Conservation (phyloP, 1,139 yeast genomes). For the Kodamaea plutei region DNA sequence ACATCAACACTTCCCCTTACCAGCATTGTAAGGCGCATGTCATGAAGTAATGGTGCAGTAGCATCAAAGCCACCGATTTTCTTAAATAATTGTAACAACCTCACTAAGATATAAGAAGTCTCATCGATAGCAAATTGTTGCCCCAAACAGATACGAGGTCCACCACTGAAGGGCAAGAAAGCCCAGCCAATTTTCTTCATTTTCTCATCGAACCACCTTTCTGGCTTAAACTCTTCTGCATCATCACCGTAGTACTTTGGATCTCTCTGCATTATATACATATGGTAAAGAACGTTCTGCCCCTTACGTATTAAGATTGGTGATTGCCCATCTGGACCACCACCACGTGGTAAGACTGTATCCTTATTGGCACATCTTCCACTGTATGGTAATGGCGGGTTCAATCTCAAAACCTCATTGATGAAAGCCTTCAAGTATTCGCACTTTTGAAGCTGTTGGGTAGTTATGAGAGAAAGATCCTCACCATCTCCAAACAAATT, state of each 20-base stretch:
- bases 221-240: constrained; percentile 45
- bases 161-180: constrained; percentile 55
- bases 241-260: constrained; percentile 46
- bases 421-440: constrained; percentile 44
- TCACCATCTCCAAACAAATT: constrained; percentile 34
- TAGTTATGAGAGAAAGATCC: constrained; percentile 31
- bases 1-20: constrained; percentile 11
- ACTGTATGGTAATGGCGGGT: constrained; percentile 55
- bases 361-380: constrained; percentile 42
- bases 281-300: constrained; percentile 39
- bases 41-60: constrained; percentile 1
- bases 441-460: constrained; percentile 48
- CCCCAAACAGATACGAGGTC: constrained; percentile 60
- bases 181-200: constrained; percentile 45
- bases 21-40: constrained; percentile 21
- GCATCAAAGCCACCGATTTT: too few relatives aligned
- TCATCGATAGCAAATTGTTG: constrained; percentile 60
- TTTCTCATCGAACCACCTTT: constrained; percentile 43
- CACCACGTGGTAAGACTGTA: constrained; percentile 51
- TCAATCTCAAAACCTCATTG: constrained; percentile 50
- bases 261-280: constrained; percentile 46
- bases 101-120: constrained; percentile 42
- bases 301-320: constrained; percentile 49
- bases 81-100: constrained; percentile 33
- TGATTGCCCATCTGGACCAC: constrained; percentile 39